Evolutionary conservation across 2,329 filamentous ascomycete species (phyloP), one percentile per base, ranked within the genome.

Genomic region (Nothophaeocryptopus gaeumannii): DNA sequence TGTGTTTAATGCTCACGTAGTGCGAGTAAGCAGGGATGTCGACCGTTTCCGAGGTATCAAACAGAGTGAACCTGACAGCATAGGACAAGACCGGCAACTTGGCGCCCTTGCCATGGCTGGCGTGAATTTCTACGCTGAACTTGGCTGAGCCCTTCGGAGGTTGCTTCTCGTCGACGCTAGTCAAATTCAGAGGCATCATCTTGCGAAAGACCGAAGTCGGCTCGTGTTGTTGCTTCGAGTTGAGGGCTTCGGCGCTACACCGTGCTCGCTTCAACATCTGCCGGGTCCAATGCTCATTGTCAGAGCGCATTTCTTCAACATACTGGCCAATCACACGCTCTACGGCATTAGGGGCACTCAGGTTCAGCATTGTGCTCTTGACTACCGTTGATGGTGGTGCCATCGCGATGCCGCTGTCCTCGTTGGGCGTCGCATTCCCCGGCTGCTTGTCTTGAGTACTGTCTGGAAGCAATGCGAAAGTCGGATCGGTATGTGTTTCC

Each of bases 1-100:
- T 76, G 34, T 67, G 56, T 41, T 65, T 67, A 37, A 75, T 59
- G 34, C 61, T 67, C n/a, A 72, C 67, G 51, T 72, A 74, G 49
- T 73, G 70, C 2, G 64, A 67, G 55, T 72, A 75, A 8, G 50
- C 51, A 2, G 73, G 73, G 15, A 73, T 67, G 10, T 56, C 53
- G 5, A 44, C 20, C 2, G 50, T 45, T 3, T 43, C 20, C 16
- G 54, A 53, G 9, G 38, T 37, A 12, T 37, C 14, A 20, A 44
- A 48, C 33, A 38, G 12, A 15, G 39, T 56, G 47, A 37, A 51
- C 15, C 42, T 47, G 8, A 49, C 47, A 8, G 41, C 31, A 20
- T 52, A 55, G 9, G 41, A 36, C 11, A 29, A n/a, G 20, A 26
- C 7, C 20, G 20, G 20, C 7, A 26, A 26, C 31, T 40, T 51